phyloP scores from a whole-genome alignment of 2,329 filamentous ascomycete species.

The Colletotrichum liaoningense region DNA sequence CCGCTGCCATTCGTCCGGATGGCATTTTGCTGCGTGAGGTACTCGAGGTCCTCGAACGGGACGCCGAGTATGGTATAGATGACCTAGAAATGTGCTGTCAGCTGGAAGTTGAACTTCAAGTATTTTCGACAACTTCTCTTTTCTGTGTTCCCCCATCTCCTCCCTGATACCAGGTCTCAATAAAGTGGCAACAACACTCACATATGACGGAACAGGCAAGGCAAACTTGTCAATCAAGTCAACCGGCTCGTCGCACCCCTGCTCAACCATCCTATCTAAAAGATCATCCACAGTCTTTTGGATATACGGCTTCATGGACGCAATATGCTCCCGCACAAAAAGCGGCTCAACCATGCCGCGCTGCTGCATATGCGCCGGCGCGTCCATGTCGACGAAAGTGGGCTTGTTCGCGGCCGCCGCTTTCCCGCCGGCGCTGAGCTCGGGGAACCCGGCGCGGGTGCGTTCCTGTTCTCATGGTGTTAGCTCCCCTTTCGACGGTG shows the following conservation, averaged over 20 bases:
- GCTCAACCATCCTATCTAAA: constrained; percentile 50
- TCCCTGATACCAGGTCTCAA: neutral
- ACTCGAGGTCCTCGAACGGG: constrained; percentile 58
- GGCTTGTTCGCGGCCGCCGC: constrained; percentile 59
- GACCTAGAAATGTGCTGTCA: constrained; percentile 44
- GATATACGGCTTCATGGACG: constrained; percentile 56
- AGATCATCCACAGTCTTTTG: constrained; percentile 57
- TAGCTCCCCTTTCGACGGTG: too few relatives aligned
- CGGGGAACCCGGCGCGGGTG: constrained; percentile 56
- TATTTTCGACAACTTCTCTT: too few relatives aligned
- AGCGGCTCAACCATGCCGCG: constrained; percentile 58
- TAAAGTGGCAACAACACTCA: constrained; percentile 38
- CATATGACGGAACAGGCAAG: constrained; percentile 59
- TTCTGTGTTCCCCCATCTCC: too few relatives aligned
- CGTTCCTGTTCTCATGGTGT: constrained; percentile 51
- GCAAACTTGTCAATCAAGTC: constrained; percentile 60
- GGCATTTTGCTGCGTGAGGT: constrained; percentile 57
- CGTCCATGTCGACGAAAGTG: constrained; percentile 64
- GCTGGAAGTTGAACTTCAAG: too few relatives aligned
- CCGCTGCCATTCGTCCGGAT: constrained; percentile 59
- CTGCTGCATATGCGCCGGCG: constrained; percentile 58
- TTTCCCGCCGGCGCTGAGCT: constrained; percentile 58
- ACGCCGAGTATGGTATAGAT: constrained; percentile 63
- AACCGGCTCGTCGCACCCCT: constrained; percentile 51
- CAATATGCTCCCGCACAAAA: constrained; percentile 52